Conservation (phyloP, 2,329 filamentous ascomycete genomes). For the Phyllosticta capitalensis region DNA sequence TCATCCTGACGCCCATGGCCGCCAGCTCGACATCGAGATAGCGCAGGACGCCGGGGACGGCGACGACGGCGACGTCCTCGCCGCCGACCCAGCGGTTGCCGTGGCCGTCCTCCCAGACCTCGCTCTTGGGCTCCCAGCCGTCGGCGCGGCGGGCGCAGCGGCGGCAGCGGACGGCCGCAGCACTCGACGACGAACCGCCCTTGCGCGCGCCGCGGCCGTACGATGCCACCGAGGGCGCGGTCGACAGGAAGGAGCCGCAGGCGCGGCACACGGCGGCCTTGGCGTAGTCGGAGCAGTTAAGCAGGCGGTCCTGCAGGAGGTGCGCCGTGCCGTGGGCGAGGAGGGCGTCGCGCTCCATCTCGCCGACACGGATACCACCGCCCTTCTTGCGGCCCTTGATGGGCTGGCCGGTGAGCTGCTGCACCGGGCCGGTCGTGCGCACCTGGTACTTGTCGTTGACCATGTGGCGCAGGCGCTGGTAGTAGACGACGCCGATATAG, state of each 20-base stretch:
- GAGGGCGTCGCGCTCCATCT: constrained; percentile 96
- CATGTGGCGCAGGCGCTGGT: constrained; percentile 97
- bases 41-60: constrained; percentile 84
- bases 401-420: constrained; percentile 82
- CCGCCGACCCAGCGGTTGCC: constrained; percentile 80
- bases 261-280: constrained; percentile 79
- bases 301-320: constrained; percentile 83
- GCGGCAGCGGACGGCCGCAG: constrained; percentile 69
- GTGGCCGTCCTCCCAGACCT: constrained; percentile 80
- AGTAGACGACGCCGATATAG: constrained; percentile 94
- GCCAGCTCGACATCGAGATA: constrained; percentile 92
- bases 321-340: constrained; percentile 94
- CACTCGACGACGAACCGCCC: too few species aligned
- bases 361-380: constrained; percentile 96
- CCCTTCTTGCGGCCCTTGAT: constrained; percentile 95
- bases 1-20: constrained; percentile 92
- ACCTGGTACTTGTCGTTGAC: constrained; percentile 99
- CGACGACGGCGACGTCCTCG: constrained; percentile 81
- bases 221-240: constrained; percentile 61
- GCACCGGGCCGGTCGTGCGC: constrained; percentile 86
- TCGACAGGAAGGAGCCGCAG: constrained; percentile 85
- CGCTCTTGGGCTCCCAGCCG: constrained; percentile 50
- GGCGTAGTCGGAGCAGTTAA: constrained; percentile 95
- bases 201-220: constrained; percentile 53
- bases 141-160: constrained; percentile 56